A percentile compares a stretch with the other conserved stretches of the same genome.
Evolutionary conservation across 1,284 basidiomycete species (phyloP).

Genomic region (Coniophora puteana): DNA sequence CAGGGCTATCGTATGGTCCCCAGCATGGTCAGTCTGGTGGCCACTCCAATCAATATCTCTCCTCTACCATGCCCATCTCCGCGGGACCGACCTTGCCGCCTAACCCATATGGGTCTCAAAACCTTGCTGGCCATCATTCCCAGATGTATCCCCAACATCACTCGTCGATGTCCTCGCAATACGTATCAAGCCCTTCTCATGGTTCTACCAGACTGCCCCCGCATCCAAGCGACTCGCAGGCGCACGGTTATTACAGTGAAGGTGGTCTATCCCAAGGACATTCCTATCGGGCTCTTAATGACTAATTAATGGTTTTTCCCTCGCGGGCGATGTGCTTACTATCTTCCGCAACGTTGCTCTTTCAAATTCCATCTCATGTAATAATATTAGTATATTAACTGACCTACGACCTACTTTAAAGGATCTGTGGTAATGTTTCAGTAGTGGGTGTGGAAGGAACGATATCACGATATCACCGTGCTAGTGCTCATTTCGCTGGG

Average conservation of each 20-base stretch:
- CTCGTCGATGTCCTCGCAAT: conserved; percentile 22
- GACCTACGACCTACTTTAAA: conserved; percentile 26
- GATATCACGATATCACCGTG: no score
- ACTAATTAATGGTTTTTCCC: conserved; percentile 9
- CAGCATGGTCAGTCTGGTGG: conserved; percentile 25
- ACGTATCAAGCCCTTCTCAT: conserved; percentile 26
- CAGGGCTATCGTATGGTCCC: conserved; percentile 19
- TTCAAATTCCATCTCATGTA: conserved; percentile 19
- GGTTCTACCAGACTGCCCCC: conserved; percentile 27
- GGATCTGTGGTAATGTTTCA: no score
- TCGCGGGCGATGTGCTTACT: conserved; percentile 7
- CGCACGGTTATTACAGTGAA: conserved; percentile 31
- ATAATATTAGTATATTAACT: conserved; percentile 32
- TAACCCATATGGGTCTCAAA: conserved; percentile 42
- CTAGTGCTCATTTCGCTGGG: no score
- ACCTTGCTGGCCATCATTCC: conserved; percentile 21
- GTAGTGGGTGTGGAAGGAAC: no score
- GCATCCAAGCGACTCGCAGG: conserved; percentile 26
- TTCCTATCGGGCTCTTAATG: conserved; percentile 47
- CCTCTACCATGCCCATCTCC: conserved; percentile 50
- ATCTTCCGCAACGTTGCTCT: no score
- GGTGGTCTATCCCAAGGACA: conserved; percentile 40
- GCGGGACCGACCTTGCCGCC: conserved; percentile 44
- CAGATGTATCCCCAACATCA: conserved; percentile 27
- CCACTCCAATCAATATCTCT: conserved; percentile 35